Evolutionary conservation across 202 grass and related monocot genomes (phyloP), one percentile per base, ranked within the genome.

Genomic region (Zizania palustris): DNA sequence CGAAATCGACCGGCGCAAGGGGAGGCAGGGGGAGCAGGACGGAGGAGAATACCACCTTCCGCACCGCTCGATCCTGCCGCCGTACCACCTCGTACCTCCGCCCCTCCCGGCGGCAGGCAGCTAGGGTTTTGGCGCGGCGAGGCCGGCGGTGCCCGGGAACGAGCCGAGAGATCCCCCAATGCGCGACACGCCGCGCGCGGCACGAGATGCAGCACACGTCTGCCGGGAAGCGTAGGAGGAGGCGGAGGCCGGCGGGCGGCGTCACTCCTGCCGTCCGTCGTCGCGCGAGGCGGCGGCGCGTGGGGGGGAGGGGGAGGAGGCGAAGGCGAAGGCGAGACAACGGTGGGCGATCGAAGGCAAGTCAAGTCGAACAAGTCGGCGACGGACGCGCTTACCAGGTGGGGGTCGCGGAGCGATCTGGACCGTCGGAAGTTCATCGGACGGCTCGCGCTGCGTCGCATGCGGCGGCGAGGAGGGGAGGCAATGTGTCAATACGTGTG

Each of bases 151-250:
- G 57, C 46, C 10, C 0, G 11, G 45, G 16, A 45, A 14, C 44
- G 39, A 12, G 33, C 45, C 33, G 63, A 44, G 80, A 88, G 85
- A 88, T 84, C 80, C 68, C 68, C 80, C 85, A 88, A 83, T 83
- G 85, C 69, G 41, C 11, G 46, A 48, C 38, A 45, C 38, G 14
- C 45, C 9, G 19, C 13, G n/a, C 0, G 42, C 16, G 53, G 36
- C 2, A 15, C 40, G 33, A 33, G 63, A 40, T 18, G 16, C 50
- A 15, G 50, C 50, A 16, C 50, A 6, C n/a, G 51, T 7, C 51
- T 19, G 3, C 51, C 51, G 51, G n/a, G 51, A 14, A 2, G 45
- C 0, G 54, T 75, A 11, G 9, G 56, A 0, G 18, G 57, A 2
- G 55, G 44, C 2, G 41, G 5, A 55, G 73, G 28, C 67, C 28